Evolutionary conservation across 495 filamentous ascomycete species (phyloP).

Genomic region (Neurospora intermedia): DNA sequence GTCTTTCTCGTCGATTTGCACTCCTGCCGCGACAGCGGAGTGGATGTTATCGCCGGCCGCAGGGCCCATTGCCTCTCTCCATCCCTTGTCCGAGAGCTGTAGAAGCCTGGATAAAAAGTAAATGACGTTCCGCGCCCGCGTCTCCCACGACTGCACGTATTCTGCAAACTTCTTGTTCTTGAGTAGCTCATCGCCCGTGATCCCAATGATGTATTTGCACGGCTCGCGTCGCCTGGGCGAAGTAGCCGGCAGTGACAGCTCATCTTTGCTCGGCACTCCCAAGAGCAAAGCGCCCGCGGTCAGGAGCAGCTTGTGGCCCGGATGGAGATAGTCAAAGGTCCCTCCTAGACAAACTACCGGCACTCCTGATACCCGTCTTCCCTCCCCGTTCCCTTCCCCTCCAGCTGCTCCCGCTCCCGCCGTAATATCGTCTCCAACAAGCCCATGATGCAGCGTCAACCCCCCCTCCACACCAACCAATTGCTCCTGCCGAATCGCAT

Average conservation of each 20-base stretch:
- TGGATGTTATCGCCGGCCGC: neutral
- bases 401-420: neutral
- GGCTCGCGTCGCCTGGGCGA: conserved; percentile 2
- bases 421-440: neutral
- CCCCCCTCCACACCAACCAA: conserved; percentile 38
- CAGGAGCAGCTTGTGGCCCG: conserved; percentile 89
- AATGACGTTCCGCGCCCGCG: conserved; percentile 55
- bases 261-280: conserved; percentile 34
- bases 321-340: conserved; percentile 93
- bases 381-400: neutral
- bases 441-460: conserved; percentile 23
- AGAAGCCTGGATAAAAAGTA: conserved; percentile 65
- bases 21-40: neutral
- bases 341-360: conserved; percentile 68
- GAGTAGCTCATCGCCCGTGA: conserved; percentile 77
- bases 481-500: conserved; percentile 29
- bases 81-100: conserved; percentile 34
- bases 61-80: conserved; percentile 18
- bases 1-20: conserved; percentile 16
- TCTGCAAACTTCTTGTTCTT: conserved; percentile 81
- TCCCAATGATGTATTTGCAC: conserved; percentile 62
- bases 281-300: conserved; percentile 72
- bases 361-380: neutral
- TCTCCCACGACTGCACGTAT: conserved; percentile 65
- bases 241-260: conserved; percentile 3